Conservation (phyloP, 805 yeast species). For the Kazachstania taianensis region DNA sequence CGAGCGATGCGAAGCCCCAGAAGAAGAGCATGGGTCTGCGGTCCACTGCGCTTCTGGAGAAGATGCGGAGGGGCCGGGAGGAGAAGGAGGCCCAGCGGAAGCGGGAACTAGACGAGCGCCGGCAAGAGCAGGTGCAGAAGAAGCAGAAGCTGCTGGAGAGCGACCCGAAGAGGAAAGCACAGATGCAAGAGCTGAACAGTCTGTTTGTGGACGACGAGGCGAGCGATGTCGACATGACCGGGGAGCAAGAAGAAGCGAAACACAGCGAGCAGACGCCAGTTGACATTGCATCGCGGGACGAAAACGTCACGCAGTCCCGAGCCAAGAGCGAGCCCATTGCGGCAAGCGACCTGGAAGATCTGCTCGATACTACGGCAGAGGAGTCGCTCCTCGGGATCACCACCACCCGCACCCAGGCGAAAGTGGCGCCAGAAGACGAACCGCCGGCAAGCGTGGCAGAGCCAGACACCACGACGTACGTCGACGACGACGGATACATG, state of each 20-base stretch:
- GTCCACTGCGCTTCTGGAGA: slow-evolving; percentile 26
- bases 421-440: slow-evolving; percentile 6
- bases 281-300: not conserved
- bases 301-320: not conserved
- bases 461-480: slow-evolving; percentile 9
- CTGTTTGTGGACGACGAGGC: slow-evolving; percentile 24
- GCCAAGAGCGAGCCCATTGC: not conserved
- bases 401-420: no score
- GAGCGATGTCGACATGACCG: slow-evolving; percentile 8
- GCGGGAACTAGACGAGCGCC: slow-evolving; percentile 20
- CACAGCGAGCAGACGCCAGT: not conserved
- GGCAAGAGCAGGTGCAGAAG: slow-evolving; percentile 11
- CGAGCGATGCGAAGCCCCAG: not conserved
- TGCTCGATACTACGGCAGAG: slow-evolving; percentile 27
- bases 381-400: slow-evolving; percentile 20
- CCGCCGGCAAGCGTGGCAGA: not conserved
- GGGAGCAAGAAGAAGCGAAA: not conserved
- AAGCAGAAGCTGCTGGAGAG: slow-evolving; percentile 5
- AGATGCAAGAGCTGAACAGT: slow-evolving; percentile 21
- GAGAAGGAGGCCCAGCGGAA: slow-evolving; percentile 23
- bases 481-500: slow-evolving; percentile 29
- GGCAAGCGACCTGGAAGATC: slow-evolving; percentile 18
- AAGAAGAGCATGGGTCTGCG: slow-evolving; percentile 16
- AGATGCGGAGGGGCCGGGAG: slow-evolving; percentile 26
- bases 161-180: slow-evolving; percentile 23